These are phyloP conservation scores for Clohesyomyces aquaticus DNA, from an alignment of 495 filamentous ascomycete genomes.

Conservation along the genomic window DNA sequence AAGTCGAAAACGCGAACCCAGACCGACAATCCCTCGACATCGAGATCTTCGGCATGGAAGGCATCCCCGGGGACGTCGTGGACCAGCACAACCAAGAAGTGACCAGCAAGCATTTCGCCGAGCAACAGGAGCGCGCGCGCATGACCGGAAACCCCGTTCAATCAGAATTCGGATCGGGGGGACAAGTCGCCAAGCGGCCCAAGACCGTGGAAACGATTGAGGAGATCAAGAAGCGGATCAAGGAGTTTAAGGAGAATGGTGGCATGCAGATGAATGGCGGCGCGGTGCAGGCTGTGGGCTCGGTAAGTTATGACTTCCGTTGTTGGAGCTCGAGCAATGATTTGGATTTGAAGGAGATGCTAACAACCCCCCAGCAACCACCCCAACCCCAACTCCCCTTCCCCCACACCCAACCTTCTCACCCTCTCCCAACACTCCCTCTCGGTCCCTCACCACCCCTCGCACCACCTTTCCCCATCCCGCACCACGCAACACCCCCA, in stretches of 20 bases:
- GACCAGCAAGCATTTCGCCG: constrained; percentile 77
- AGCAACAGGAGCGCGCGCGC: constrained; percentile 78
- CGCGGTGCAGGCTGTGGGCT: neutral
- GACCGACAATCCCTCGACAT: constrained; percentile 82
- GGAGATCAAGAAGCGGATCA: constrained; percentile 9
- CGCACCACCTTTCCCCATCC: neutral
- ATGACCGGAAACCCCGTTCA: constrained; percentile 81
- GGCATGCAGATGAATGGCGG: constrained; percentile 3
- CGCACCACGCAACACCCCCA: constrained; percentile 7
- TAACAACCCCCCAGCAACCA: neutral
- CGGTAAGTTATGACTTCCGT: neutral
- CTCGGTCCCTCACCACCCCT: constrained; percentile 11
- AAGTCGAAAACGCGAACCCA: constrained; percentile 87
- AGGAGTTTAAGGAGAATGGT: constrained; percentile 13
- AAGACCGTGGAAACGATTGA: constrained; percentile 55
- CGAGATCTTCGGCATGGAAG: constrained; percentile 98
- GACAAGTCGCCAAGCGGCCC: constrained; percentile 67
- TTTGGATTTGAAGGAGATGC: too few species aligned
- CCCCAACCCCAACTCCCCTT: neutral
- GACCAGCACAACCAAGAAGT: constrained; percentile 83
- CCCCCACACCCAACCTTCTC: neutral
- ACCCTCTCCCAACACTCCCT: neutral
- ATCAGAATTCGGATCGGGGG: constrained; percentile 57
- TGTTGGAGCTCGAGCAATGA: too few species aligned
- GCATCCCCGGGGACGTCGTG: constrained; percentile 84